Evolutionary conservation across 164 flowering plant genomes (phyloP), one percentile per base, ranked within the genome.

Genomic region (grape (Vitis vinifera)): DNA sequence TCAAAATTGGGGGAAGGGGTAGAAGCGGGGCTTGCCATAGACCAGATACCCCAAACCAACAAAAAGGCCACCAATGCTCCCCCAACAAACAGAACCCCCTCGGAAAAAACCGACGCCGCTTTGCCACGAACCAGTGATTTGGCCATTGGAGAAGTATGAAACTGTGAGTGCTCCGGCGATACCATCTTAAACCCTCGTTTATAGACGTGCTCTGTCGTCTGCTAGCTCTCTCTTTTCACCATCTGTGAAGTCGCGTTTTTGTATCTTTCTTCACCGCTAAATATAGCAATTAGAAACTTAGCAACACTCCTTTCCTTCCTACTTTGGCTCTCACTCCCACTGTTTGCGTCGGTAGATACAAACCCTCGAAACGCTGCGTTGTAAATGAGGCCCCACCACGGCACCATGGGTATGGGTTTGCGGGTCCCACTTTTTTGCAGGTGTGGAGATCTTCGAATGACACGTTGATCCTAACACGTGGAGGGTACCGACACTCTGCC

Each of bases 1-100:
- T 47, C 60, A 17, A 69, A 66, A 50, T 2, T 59, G 17, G 79
- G 44, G 53, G 62, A 8, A 3, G 79, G 66, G 68, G 9, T 48
- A 3, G 86, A 77, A 61, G 17, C 65, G 8, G 80, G 70, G 76
- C 16, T 50, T 3, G 70, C 4, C 59, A 75, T 72, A 37, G 90
- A 81, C 72, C 73, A 86, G 72, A 87, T 16, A 59, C 85, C 63
- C 87, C 90, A 86, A 29, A 91, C 71, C 9, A 89, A 72, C 11
- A 93, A 47, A 19, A 87, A 62, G 13, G 90, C 87, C n/a, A 74
- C 70, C 23, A 83, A 31, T 15, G 80, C 85, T 10, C 91, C 93
- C 8, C 82, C 88, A 52, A 78, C 53, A 76, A 77, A 88, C 68
- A 83, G 74, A 51, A 72, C 62, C 6, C 69, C 69, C 55, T 87